phyloP scores from a whole-genome alignment of 805 yeast genomes.

The Yarrowia phangngaensis region DNA sequence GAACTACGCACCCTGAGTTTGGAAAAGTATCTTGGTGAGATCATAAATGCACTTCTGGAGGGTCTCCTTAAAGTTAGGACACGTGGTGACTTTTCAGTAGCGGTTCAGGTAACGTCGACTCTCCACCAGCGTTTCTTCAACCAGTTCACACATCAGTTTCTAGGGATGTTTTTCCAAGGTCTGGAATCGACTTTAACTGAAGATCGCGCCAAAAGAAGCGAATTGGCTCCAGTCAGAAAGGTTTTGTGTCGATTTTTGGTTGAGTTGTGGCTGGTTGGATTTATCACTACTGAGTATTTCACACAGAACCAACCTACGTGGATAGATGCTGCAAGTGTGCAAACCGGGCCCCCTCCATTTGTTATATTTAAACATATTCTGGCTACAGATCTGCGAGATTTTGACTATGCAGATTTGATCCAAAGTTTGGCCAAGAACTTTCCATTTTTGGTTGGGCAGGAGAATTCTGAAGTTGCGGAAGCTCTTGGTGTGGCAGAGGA shows the following conservation, averaged over 20 bases:
- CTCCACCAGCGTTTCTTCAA: constrained; percentile 69
- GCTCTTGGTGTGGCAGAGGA: constrained; percentile 3
- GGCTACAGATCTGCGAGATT: constrained; percentile 10
- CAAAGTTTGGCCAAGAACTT: constrained; percentile 7
- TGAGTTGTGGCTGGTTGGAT: constrained; percentile 57
- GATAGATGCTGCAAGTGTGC: constrained; percentile 11
- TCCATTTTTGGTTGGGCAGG: constrained; percentile 1
- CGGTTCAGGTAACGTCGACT: constrained; percentile 63
- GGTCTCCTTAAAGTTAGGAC: constrained; percentile 53
- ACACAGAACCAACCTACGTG: constrained; percentile 11
- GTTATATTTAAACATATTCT: constrained; percentile 9
- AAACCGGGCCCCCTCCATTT: constrained; percentile 5
- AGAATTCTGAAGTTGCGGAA: neutral
- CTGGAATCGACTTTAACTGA: constrained; percentile 10
- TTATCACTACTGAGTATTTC: constrained; percentile 34
- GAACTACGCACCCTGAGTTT: constrained; percentile 63
- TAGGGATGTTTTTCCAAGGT: constrained; percentile 11
- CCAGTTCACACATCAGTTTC: constrained; percentile 46
- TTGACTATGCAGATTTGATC: constrained; percentile 17
- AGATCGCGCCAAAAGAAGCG: constrained; percentile 18
- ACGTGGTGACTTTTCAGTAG: constrained; percentile 56
- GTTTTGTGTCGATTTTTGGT: constrained; percentile 50
- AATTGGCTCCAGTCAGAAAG: constrained; percentile 43
- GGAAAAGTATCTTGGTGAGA: constrained; percentile 71
- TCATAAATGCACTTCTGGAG: constrained; percentile 59